Base-by-base conservation (phyloP, 345 rosid genomes). In the Garcia nutans region DNA sequence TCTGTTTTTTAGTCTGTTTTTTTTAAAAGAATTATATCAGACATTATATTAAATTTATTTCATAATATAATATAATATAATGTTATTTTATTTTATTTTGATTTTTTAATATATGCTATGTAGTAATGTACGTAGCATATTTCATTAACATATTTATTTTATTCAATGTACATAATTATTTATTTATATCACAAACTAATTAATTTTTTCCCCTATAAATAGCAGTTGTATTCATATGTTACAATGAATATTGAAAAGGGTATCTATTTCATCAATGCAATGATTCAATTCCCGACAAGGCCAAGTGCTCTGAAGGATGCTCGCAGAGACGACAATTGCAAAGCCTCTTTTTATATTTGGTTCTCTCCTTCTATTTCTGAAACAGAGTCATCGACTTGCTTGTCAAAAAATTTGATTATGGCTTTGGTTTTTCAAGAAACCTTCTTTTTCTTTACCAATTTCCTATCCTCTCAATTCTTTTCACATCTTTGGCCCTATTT, bases 301-400 rank as follows among this genome's bases (percentile, higher is more conserved):
- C 71, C 63, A 26, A 64, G 28, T 68, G 81, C 72, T 42, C 67
- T 64, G 72, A 65, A 76, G 78, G 78, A 76, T 81, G 72, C 82
- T 65, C 5, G 20, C 42, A 37, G 5, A 61, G 44, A 41, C 2
- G 15, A 37, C 41, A 33, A 3, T 37, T 6, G 68, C 56, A 37
- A 47, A 47, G 50, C 28, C 16, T 11, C 62, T 7, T 37, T 5
- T 12, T 17, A 17, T 42, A 19, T 65, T 42, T 3, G n/a, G 31
- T 55, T 49, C 50, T 49, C 50, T 54, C n/a, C 76, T 49, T 50
- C 13, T 20, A 10, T 66, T 8, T 50, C 37, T 50, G 15, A 22
- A 59, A 60, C 55, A 9, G 26, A 59, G 10, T 8, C 68, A 41
- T 16, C 45, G 17, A 10, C 66, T 62, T 23, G 23, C 26, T 10